Conservation (phyloP, 257 asterid genomes). For the Ilex asprella region DNA sequence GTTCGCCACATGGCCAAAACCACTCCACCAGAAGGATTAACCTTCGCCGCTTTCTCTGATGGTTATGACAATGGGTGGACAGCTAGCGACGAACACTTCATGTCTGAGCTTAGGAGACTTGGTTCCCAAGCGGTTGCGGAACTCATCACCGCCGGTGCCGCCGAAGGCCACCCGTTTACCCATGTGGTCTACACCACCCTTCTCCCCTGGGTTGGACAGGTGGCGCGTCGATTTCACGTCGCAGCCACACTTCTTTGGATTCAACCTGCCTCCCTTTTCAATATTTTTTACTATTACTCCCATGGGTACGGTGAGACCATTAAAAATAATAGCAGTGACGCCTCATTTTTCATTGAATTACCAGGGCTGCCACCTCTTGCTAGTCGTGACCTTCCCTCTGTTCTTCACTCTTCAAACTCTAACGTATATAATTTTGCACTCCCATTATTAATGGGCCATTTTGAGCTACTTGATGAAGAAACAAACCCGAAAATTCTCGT, state of each 20-base stretch:
- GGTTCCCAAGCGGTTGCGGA: too few species aligned
- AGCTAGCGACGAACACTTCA: too few species aligned
- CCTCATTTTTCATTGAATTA: neutral
- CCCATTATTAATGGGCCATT: neutral
- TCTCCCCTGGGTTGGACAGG: constrained; percentile 28
- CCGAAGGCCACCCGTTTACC: too few species aligned
- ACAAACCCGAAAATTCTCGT: neutral
- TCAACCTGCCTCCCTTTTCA: constrained; percentile 31
- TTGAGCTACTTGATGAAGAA: neutral
- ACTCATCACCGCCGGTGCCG: too few species aligned
- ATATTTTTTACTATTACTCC: constrained; percentile 25
- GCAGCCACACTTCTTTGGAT: constrained; percentile 33
- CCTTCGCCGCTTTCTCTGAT: constrained; percentile 15
- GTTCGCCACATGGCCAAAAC: neutral
- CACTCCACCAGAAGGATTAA: constrained; percentile 6
- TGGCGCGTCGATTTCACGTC: constrained; percentile 29
- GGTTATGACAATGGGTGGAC: constrained; percentile 11
- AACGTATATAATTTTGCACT: neutral
- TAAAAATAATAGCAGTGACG: neutral
- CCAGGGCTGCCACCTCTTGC: neutral
- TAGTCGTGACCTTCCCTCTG: neutral
- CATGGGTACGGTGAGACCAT: constrained; percentile 26
- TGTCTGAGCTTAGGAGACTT: too few species aligned
- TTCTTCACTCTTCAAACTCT: neutral
- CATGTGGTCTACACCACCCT: constrained; percentile 19